These are phyloP conservation scores for Quercus suber DNA, from an alignment of 306 rosid species.

Conservation along the genomic window DNA sequence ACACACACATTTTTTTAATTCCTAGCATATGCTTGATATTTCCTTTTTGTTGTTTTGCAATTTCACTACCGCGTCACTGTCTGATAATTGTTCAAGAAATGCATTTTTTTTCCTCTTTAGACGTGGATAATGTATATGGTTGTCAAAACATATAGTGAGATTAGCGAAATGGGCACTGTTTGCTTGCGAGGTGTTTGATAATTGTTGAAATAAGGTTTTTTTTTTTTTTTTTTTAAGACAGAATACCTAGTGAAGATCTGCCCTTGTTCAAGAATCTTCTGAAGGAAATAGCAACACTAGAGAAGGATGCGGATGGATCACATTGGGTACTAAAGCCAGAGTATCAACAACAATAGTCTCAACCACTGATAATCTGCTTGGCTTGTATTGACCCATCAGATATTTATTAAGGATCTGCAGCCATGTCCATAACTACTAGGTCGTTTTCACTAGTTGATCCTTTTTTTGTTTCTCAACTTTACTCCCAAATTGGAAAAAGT, in stretches of 20 bases:
- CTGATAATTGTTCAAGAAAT: no score
- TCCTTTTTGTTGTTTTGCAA: no score
- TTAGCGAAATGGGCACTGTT: no score
- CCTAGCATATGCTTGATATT: no score
- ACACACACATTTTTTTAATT: no score
- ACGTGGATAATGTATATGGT: no score
- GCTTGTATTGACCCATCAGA: neutral
- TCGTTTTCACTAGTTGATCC: neutral
- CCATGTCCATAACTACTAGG: neutral
- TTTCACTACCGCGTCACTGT: no score
- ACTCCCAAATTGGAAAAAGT: neutral
- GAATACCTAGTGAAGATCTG: conserved; percentile 70
- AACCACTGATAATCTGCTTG: conserved; percentile 7
- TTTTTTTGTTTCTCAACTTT: neutral
- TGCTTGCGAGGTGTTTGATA: no score
- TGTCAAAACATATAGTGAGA: no score
- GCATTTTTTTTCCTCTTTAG: no score
- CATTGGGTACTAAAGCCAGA: conserved; percentile 80
- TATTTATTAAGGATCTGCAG: neutral
- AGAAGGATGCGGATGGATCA: conserved; percentile 62
- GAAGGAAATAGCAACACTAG: conserved; percentile 80
- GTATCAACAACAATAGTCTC: conserved; percentile 40
- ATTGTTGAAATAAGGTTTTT: no score
- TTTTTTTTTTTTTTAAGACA: conserved; percentile 41
- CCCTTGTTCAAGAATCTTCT: conserved; percentile 91